A percentile compares a stretch with the other conserved stretches of the same genome.
Evolutionary conservation across 2,329 filamentous ascomycete genomes (phyloP).

Genomic region (Aspergillus jensenii): DNA sequence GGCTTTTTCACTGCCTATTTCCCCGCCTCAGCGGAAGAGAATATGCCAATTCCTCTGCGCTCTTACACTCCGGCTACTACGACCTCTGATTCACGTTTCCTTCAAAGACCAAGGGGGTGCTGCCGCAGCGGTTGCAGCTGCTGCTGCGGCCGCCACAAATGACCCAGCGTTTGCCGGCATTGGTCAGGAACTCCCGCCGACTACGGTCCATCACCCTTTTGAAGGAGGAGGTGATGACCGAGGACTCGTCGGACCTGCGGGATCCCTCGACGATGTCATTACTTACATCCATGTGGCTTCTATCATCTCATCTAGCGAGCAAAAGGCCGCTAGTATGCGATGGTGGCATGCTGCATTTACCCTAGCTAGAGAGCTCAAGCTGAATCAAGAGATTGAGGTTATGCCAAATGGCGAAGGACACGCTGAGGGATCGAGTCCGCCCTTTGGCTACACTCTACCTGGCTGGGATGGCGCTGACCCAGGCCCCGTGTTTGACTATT

Average conservation of each 20-base stretch:
- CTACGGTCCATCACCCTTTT: constrained; percentile 56
- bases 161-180: constrained; percentile 57
- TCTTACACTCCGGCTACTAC: constrained; percentile 78
- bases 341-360: constrained; percentile 98
- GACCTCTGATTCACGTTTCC: constrained; percentile 78
- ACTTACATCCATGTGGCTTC: constrained; percentile 92
- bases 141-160: constrained; percentile 7
- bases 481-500: constrained; percentile 45
- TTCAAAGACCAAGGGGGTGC: constrained; percentile 50
- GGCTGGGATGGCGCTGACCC: constrained; percentile 52
- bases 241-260: constrained; percentile 55
- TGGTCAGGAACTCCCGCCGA: constrained; percentile 73
- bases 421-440: constrained; percentile 32
- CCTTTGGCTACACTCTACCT: constrained; percentile 32
- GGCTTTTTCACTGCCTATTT: constrained; percentile 78
- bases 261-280: constrained; percentile 80
- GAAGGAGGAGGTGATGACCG: constrained; percentile 58
- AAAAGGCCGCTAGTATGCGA: constrained; percentile 87
- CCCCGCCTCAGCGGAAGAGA: constrained; percentile 76
- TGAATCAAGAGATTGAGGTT: constrained; percentile 71
- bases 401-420: constrained; percentile 31
- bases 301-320: constrained; percentile 88
- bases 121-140: constrained; percentile 26
- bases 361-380: constrained; percentile 79
- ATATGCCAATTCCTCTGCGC: constrained; percentile 87